Percentiles rank a stretch among this genome's conserved stretches.
Evolutionary conservation across 1,284 basidiomycete species (phyloP).

Genomic region (Ceratobasidium sp.): DNA sequence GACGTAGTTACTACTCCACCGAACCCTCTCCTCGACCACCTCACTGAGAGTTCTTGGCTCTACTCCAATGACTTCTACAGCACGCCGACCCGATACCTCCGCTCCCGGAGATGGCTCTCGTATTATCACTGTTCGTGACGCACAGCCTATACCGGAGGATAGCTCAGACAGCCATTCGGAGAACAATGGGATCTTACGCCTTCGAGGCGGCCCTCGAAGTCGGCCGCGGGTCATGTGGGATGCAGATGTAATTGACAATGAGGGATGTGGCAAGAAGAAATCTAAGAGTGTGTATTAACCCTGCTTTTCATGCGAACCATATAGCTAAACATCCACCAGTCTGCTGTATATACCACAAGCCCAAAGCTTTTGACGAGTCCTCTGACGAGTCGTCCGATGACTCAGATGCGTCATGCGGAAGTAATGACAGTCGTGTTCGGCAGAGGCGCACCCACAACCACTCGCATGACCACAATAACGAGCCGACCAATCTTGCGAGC

Average conservation of each 20-base stretch:
- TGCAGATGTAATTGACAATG: slow-evolving; percentile 87
- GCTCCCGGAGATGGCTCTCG: slow-evolving; percentile 70
- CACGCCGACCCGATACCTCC: slow-evolving; percentile 43
- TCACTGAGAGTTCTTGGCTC: neutral
- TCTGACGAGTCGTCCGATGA: slow-evolving; percentile 72
- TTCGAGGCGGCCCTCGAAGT: slow-evolving; percentile 66
- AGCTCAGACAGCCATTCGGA: slow-evolving; percentile 23
- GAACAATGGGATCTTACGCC: slow-evolving; percentile 61
- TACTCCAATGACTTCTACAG: slow-evolving; percentile 44
- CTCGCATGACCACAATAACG: neutral
- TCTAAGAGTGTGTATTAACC: slow-evolving; percentile 77
- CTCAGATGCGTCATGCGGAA: slow-evolving; percentile 62
- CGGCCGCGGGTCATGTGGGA: slow-evolving; percentile 77
- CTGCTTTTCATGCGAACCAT: neutral
- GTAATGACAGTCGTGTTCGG: slow-evolving; percentile 51
- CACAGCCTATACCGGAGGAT: slow-evolving; percentile 59
- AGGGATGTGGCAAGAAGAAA: slow-evolving; percentile 82
- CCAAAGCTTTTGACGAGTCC: slow-evolving; percentile 82
- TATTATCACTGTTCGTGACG: slow-evolving; percentile 67
- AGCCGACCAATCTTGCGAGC: slow-evolving; percentile 24
- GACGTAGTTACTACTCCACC: neutral
- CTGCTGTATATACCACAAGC: slow-evolving; percentile 91
- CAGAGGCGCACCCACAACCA: slow-evolving; percentile 37
- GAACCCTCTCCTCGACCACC: neutral
- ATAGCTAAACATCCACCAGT: slow-evolving; percentile 63